A percentile compares a stretch with the other conserved stretches of the same genome.
These are phyloP conservation scores for Mrakia blollopis DNA, from an alignment of 768 basidiomycete genomes.

Conservation along the genomic window DNA sequence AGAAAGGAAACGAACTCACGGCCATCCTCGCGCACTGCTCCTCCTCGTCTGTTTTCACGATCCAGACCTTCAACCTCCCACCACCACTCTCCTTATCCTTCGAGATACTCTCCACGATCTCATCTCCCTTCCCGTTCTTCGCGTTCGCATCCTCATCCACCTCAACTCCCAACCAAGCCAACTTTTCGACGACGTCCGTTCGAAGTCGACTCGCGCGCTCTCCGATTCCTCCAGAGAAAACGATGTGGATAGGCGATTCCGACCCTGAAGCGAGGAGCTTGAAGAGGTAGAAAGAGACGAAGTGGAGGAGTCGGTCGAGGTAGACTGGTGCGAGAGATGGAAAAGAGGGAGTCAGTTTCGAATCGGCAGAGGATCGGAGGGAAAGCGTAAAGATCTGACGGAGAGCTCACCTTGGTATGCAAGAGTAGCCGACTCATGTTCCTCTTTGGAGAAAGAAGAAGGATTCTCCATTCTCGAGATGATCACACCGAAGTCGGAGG, in stretches of 20 bases:
- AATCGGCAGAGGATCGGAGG: not conserved
- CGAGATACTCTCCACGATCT: constrained; percentile 40
- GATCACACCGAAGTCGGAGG: constrained; percentile 74
- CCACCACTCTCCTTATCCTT: constrained; percentile 28
- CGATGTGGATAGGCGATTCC: constrained; percentile 51
- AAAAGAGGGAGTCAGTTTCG: not conserved
- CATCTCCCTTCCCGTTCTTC: constrained; percentile 42
- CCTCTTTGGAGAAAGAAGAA: constrained; percentile 40
- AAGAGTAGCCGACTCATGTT: constrained; percentile 47
- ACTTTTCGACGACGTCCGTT: constrained; percentile 53
- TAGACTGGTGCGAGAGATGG: constrained; percentile 48
- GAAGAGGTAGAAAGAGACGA: constrained; percentile 66
- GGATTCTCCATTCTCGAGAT: constrained; percentile 47
- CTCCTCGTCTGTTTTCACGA: constrained; percentile 49
- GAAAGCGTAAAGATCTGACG: not conserved
- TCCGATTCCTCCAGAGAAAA: constrained; percentile 85
- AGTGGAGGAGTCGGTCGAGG: constrained; percentile 68
- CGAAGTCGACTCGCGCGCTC: constrained; percentile 65
- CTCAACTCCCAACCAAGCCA: constrained; percentile 61
- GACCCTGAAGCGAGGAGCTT: constrained; percentile 52
- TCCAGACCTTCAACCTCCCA: constrained; percentile 42
- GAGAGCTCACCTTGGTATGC: constrained; percentile 55
- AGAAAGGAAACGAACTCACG: constrained; percentile 3
- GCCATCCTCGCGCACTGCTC: constrained; percentile 36
- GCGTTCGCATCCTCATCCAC: constrained; percentile 54